These are phyloP conservation scores for Aureobasidium sp. DNA, from an alignment of 2,329 filamentous ascomycete species.

Conservation along the genomic window DNA sequence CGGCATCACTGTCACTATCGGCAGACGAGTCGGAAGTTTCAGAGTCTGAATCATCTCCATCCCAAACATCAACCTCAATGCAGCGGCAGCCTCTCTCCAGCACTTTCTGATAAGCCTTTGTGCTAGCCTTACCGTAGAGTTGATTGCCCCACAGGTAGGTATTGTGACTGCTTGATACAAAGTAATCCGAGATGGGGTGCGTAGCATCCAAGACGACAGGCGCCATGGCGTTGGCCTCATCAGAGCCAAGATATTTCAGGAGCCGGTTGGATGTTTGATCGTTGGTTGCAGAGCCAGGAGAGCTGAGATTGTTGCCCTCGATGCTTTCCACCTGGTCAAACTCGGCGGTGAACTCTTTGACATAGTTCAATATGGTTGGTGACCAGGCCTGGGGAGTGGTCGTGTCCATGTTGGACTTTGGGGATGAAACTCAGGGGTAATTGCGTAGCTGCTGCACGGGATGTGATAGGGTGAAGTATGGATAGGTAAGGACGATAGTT, in stretches of 20 bases:
- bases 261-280: conserved; percentile 32
- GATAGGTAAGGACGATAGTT: not conserved
- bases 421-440: not conserved
- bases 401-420: not conserved
- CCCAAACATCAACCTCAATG: conserved; percentile 93
- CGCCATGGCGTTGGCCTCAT: conserved; percentile 38
- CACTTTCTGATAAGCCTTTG: conserved; percentile 68
- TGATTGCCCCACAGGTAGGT: conserved; percentile 87
- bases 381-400: not conserved
- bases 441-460: not conserved
- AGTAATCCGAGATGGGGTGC: conserved; percentile 73
- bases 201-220: conserved; percentile 26
- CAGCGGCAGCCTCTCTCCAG: conserved; percentile 73
- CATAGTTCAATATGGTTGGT: not conserved
- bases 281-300: not conserved
- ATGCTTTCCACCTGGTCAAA: not conserved
- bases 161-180: conserved; percentile 90
- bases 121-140: conserved; percentile 65
- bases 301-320: not conserved
- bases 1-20: conserved; percentile 20
- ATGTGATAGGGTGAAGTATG: not conserved
- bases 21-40: not conserved
- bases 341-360: not conserved
- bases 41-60: conserved; percentile 48
- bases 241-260: conserved; percentile 38